Base-by-base conservation (phyloP, 768 basidiomycete genomes). In the Lepiota brunneoincarnata region DNA sequence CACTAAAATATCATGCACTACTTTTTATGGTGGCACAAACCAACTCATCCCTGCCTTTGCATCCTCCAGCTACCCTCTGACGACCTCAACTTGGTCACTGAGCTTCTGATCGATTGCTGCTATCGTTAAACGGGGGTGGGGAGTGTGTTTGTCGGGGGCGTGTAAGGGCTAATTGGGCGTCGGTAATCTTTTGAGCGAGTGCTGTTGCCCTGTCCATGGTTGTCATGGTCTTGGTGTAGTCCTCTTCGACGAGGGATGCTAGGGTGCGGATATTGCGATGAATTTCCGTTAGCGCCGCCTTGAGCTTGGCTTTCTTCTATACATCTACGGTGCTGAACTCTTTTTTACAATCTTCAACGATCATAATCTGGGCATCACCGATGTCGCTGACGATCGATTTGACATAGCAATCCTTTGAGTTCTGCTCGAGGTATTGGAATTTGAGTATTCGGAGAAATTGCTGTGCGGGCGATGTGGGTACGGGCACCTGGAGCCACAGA, bases 341-440 rank as follows among this genome's bases (percentile, higher is more conserved):
- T 56, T 87, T 82, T 61, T 93, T 94, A n/a, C n/a, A n/a, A 57
- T 87, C 85, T n/a, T 87, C 87, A 6, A 83, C 83, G 4, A 86
- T 87, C 37, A 93, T 82, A 55, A 85, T 81, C 2, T 87, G 88
- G 0, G 91, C 89, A 54, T 94, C 90, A 61, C 90, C 84, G 51
- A 82, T 83, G 58, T 93, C 88, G 64, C 86, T 90, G 45, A 93
- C 87, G 61, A 95, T 93, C 0, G 84, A 85, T 66, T n/a, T 87
- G 61, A 93, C 78, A 63, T 94, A 95, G 68, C 88, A 86, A 61
- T 91, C 84, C 64, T 95, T 96, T 2, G 93, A 89, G 59, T 93
- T 90, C 67, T 93, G 90, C 63, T 96, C 91, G 15, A 93, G 72
- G 64, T 92, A 93, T 58, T 90, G 88, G 63, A 91, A 93, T 69